Percentiles rank a stretch among this genome's conserved stretches.
Evolutionary conservation across 1,139 yeast species (phyloP).

Genomic region (Candida smagusa): DNA sequence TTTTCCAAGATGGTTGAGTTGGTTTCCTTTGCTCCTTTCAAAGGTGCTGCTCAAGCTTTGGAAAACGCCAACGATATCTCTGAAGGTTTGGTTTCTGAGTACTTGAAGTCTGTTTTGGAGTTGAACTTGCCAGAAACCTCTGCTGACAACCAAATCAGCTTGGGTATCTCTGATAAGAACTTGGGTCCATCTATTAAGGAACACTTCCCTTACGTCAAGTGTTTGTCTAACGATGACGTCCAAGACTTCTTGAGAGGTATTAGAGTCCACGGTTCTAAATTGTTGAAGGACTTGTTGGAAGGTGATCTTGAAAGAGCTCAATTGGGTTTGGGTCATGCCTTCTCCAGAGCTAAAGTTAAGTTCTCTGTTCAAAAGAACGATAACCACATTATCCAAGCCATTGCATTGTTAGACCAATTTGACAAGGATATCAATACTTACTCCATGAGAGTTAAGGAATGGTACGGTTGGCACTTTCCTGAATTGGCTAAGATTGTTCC

Average conservation of each 20-base stretch:
- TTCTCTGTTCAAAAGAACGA: slow-evolving; percentile 97
- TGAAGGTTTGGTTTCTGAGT: slow-evolving; percentile 94
- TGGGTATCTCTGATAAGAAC: slow-evolving; percentile 93
- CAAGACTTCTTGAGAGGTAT: slow-evolving; percentile 96
- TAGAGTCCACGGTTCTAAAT: slow-evolving; percentile 84
- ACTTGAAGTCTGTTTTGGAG: slow-evolving; percentile 84
- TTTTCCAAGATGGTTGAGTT: slow-evolving; percentile 92
- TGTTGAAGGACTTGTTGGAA: slow-evolving; percentile 86
- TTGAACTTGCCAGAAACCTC: slow-evolving; percentile 87
- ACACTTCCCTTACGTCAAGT: slow-evolving; percentile 80
- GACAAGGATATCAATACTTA: slow-evolving; percentile 97
- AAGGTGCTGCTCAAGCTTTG: slow-evolving; percentile 98
- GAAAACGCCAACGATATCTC: slow-evolving; percentile 97
- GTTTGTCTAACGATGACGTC: slow-evolving; percentile 85
- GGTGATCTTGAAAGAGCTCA: slow-evolving; percentile 98
- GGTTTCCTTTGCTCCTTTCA: slow-evolving; percentile 95
- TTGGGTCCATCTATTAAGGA: slow-evolving; percentile 97
- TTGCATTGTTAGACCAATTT: slow-evolving; percentile 92
- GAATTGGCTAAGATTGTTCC: slow-evolving; percentile 94
- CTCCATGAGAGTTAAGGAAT: slow-evolving; percentile 98
- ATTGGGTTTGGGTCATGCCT: slow-evolving; percentile 97
- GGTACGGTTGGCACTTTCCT: slow-evolving; percentile 99
- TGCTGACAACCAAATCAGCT: slow-evolving; percentile 58
- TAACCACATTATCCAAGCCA: slow-evolving; percentile 97
- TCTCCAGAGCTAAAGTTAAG: slow-evolving; percentile 98